phyloP scores from a whole-genome alignment of 169 alveolate species.

The Plasmodium cynomolgi region DNA sequence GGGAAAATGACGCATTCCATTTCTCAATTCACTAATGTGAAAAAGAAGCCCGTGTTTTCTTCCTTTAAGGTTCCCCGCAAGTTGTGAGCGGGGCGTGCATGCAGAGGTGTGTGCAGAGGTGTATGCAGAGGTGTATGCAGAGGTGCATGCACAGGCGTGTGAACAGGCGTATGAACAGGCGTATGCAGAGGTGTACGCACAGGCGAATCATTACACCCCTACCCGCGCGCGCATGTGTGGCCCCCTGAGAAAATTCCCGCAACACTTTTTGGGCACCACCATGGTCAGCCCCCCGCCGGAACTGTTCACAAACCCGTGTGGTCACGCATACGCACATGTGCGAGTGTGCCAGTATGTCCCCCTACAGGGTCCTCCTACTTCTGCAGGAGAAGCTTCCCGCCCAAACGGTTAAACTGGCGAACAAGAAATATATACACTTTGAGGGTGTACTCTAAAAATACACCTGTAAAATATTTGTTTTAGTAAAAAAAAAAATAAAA shows the following conservation, averaged over 20 bases:
- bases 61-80: conserved; percentile 62
- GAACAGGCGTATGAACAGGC: background rate
- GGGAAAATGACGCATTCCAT: background rate
- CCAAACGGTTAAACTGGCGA: background rate
- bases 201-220: background rate
- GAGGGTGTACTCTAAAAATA: background rate
- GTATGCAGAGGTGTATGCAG: background rate
- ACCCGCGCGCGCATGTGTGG: background rate
- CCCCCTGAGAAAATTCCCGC: background rate
- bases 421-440: background rate
- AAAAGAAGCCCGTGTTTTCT: conserved; percentile 32
- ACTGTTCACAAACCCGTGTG: background rate
- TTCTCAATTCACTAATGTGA: background rate
- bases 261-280: background rate
- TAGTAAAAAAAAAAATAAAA: background rate
- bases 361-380: background rate
- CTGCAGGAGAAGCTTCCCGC: background rate
- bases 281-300: background rate
- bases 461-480: background rate
- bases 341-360: background rate
- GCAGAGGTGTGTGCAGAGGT: background rate
- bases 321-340: background rate
- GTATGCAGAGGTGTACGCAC: background rate
- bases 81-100: background rate
- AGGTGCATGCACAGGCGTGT: background rate